Evolutionary conservation across 306 rosid species (phyloP), one percentile per base, ranked within the genome.

Genomic region (Pterocarpus santalinus): DNA sequence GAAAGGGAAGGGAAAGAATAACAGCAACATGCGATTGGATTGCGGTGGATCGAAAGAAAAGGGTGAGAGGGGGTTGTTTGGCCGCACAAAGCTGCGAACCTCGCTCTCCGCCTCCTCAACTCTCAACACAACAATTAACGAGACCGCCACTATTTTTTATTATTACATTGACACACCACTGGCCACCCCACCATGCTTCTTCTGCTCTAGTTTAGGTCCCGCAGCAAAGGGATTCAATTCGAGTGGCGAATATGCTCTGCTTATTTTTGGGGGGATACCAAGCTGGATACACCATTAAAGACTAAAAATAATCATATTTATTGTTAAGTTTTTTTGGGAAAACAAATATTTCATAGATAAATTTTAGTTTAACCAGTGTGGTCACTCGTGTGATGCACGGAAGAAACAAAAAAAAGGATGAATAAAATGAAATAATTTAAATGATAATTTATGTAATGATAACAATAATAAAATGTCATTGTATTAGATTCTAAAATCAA

Each of bases 91-190:
- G 47, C 67, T 22, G 60, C 88, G 82, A 76, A 28, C 66, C 82
- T 80, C 53, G 67, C 78, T 76, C 87, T 14, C 72, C n/a, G 66
- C 77, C 63, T 35, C 85, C 61, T 73, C 73, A 32, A 17, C 60
- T 55, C 61, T n/a, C 30, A 47, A 47, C 47, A 38, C 2, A 6
- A 4, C 41, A 38, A 38, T 4, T 38, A 38, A 38, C 7, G 5
- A 38, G 1, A 38, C 49, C 12, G 49, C 49, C 49, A 8, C 49
- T 43, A 7, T 8, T 4, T 6, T 38, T 38, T 38, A 4, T 38
- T 4, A 5, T 43, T 43, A 47, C 53, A 47, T 47, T 9, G 3
- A 11, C 53, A 11, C 53, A 0, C 53, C 53, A 9, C 53, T 22
- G 28, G 28, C 28, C 28, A 22, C 28, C 28, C 28, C 53, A 47